These are phyloP conservation scores for Mucor ambiguus DNA, from an alignment of 371 early-diverging fungal genomes.

Conservation along the genomic window DNA sequence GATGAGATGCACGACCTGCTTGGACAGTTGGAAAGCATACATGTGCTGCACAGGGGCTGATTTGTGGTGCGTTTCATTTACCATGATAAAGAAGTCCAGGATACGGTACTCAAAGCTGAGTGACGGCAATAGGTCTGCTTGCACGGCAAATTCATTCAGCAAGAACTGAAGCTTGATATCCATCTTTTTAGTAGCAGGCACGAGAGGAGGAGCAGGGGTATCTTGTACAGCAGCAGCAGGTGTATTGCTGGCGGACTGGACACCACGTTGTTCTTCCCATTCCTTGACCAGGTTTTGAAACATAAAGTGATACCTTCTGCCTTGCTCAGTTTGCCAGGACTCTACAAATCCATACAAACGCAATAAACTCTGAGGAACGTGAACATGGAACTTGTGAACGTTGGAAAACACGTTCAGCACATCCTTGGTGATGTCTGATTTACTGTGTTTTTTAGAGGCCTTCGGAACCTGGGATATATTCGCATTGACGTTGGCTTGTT, in stretches of 20 bases:
- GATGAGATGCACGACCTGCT: constrained; percentile 60
- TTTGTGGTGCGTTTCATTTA: constrained; percentile 48
- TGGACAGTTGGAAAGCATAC: constrained; percentile 57
- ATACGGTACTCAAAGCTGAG: constrained; percentile 67
- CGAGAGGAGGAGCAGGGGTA: background rate
- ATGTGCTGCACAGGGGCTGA: constrained; percentile 37
- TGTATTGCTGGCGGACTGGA: background rate
- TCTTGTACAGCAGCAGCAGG: background rate
- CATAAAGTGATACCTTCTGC: constrained; percentile 73
- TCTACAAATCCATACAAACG: constrained; percentile 79
- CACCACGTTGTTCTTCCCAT: constrained; percentile 63
- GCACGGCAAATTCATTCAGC: constrained; percentile 58
- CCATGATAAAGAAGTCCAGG: constrained; percentile 55
- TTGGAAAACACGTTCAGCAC: constrained; percentile 60
- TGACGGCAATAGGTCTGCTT: constrained; percentile 71
- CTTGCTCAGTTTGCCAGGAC: constrained; percentile 80
- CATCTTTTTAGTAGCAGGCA: constrained; percentile 18
- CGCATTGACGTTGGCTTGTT: constrained; percentile 43
- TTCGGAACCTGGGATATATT: constrained; percentile 39
- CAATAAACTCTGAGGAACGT: constrained; percentile 74
- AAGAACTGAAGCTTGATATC: constrained; percentile 69
- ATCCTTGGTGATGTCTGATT: constrained; percentile 27
- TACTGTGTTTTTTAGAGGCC: constrained; percentile 30
- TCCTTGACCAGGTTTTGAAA: constrained; percentile 74
- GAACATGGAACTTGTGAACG: constrained; percentile 59